Conservation (phyloP, 768 basidiomycete genomes). For the Boletus subparvulus region DNA sequence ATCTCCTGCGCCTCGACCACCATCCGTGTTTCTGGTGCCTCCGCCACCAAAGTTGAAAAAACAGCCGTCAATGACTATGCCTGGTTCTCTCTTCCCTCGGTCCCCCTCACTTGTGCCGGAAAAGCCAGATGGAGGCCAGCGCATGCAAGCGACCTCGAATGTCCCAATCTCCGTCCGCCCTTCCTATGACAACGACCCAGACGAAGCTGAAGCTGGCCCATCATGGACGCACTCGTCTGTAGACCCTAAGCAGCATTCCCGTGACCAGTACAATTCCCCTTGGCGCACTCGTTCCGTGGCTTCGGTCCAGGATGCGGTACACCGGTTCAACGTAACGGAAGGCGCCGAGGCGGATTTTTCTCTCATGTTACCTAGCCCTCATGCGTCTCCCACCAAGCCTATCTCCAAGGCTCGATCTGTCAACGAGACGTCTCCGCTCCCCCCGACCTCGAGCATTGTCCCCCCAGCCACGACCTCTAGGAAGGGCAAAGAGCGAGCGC, state of each 20-base stretch:
- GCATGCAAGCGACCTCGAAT: not conserved
- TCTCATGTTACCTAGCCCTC: constrained; percentile 49
- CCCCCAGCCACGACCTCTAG: constrained; percentile 16
- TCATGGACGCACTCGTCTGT: constrained; percentile 7
- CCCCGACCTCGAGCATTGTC: not conserved
- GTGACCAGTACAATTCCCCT: constrained; percentile 27
- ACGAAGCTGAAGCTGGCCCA: constrained; percentile 15
- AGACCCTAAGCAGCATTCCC: not conserved
- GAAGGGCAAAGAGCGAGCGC: constrained; percentile 49
- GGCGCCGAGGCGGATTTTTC: constrained; percentile 50
- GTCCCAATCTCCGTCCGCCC: not conserved
- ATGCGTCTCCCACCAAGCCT: constrained; percentile 32
- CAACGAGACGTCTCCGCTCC: constrained; percentile 15
- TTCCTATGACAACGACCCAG: not conserved
- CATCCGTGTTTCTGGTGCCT: constrained; percentile 21
- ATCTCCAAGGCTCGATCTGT: constrained; percentile 26
- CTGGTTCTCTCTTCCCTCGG: constrained; percentile 73
- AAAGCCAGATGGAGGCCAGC: constrained; percentile 13
- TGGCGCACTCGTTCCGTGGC: constrained; percentile 36
- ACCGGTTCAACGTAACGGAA: constrained; percentile 44
- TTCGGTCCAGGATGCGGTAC: constrained; percentile 50
- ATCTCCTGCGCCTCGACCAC: constrained; percentile 17
- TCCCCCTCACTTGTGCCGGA: constrained; percentile 63
- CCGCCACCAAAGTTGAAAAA: constrained; percentile 33
- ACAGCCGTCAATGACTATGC: constrained; percentile 62